Evolutionary conservation across 2,329 filamentous ascomycete species (phyloP).

Genomic region (Aspergillus fijiensis): DNA sequence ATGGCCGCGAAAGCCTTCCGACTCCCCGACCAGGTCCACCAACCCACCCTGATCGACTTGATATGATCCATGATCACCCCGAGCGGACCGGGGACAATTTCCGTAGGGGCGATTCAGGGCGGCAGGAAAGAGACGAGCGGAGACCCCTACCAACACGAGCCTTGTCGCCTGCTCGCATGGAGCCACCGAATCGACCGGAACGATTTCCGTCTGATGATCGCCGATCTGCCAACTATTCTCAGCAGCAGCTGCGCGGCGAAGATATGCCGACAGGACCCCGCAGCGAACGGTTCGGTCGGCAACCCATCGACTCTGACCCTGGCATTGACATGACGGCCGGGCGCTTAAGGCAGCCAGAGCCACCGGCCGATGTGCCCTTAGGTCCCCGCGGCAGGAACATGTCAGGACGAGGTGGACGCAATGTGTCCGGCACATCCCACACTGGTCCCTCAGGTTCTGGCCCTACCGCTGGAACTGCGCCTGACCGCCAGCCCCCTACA

Average conservation of each 20-base stretch:
- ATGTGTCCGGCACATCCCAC: conserved; percentile 33
- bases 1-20: conserved; percentile 28
- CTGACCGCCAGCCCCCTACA: conserved; percentile 46
- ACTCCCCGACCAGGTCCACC: conserved; percentile 26
- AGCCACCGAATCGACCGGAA: conserved; percentile 38
- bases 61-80: conserved; percentile 34
- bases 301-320: conserved; percentile 29
- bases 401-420: conserved; percentile 40
- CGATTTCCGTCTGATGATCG: conserved; percentile 39
- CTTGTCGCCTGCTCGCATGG: conserved; percentile 29
- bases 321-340: conserved; percentile 48
- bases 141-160: conserved; percentile 26
- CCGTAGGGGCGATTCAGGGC: conserved; percentile 31
- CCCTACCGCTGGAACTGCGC: conserved; percentile 21
- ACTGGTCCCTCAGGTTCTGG: conserved; percentile 17
- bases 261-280: conserved; percentile 56
- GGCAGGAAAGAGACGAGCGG: conserved; percentile 36
- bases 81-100: conserved; percentile 30
- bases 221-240: conserved; percentile 28
- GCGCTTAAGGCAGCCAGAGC: conserved; percentile 44
- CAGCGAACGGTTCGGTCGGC: conserved; percentile 37
- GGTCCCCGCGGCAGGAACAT: conserved; percentile 52
- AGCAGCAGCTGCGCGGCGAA: conserved; percentile 37
- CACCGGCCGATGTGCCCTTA: conserved; percentile 50
- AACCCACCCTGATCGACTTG: conserved; percentile 35